phyloP scores from a whole-genome alignment of 805 yeast genomes.

The Sugiyamaella americana region DNA sequence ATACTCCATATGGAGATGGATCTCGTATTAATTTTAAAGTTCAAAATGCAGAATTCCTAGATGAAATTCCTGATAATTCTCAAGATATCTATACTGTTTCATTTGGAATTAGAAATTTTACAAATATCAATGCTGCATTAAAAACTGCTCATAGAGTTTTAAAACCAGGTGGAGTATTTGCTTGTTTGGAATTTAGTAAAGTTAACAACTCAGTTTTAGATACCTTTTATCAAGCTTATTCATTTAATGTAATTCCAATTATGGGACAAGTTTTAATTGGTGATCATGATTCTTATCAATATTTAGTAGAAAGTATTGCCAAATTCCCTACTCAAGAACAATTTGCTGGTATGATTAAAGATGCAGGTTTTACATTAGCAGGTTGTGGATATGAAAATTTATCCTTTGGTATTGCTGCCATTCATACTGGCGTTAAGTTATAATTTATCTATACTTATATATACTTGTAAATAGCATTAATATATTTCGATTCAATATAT shows the following conservation, averaged over 20 bases:
- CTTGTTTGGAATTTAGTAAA: slow-evolving; percentile 91
- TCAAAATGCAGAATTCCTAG: slow-evolving; percentile 90
- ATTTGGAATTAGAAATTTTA: slow-evolving; percentile 94
- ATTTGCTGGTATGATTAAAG: slow-evolving; percentile 84
- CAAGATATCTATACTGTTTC: slow-evolving; percentile 96
- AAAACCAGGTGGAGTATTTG: slow-evolving; percentile 96
- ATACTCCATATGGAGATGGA: slow-evolving; percentile 53
- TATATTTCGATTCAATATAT: neutral
- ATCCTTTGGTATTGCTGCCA: slow-evolving; percentile 92
- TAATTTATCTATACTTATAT: slow-evolving; percentile 29
- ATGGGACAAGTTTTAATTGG: slow-evolving; percentile 95
- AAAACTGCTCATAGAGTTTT: slow-evolving; percentile 93
- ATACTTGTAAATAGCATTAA: neutral
- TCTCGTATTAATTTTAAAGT: slow-evolving; percentile 69
- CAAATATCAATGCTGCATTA: slow-evolving; percentile 88
- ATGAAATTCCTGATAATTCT: slow-evolving; percentile 73
- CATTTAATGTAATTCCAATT: slow-evolving; percentile 79
- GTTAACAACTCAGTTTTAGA: slow-evolving; percentile 76
- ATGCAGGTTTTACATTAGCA: slow-evolving; percentile 91
- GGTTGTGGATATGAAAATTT: slow-evolving; percentile 89
- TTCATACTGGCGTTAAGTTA: slow-evolving; percentile 89
- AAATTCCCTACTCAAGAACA: slow-evolving; percentile 89
- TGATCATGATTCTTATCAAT: slow-evolving; percentile 94
- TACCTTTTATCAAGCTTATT: slow-evolving; percentile 76
- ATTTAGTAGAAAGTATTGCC: slow-evolving; percentile 88